Percentiles rank a stretch among this genome's conserved stretches.
phyloP scores from a whole-genome alignment of 306 rosid genomes.

The Citrullus colocynthis region DNA sequence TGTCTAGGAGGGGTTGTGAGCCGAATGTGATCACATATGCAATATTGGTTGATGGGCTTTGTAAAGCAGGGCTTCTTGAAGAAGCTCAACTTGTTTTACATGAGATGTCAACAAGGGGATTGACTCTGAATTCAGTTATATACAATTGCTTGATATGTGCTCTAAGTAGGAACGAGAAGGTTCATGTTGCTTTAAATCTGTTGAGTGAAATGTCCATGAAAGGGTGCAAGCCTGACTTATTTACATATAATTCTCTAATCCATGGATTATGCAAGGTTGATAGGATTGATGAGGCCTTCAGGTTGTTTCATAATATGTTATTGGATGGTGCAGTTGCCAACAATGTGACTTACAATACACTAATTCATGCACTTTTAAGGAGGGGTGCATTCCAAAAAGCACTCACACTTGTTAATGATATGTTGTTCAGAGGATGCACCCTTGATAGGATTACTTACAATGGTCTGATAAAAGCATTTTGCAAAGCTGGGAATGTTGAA shows the following conservation, averaged over 20 bases:
- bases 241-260: constrained; percentile 68
- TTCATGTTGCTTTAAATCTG: constrained; percentile 47
- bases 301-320: constrained; percentile 59
- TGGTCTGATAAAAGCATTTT: constrained; percentile 66
- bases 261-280: constrained; percentile 54
- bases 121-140: constrained; percentile 54
- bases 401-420: constrained; percentile 63
- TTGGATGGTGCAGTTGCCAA: constrained; percentile 76
- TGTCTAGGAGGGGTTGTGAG: constrained; percentile 43
- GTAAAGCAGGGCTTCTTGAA: constrained; percentile 53
- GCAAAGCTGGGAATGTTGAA: constrained; percentile 62
- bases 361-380: constrained; percentile 54
- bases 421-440: constrained; percentile 68
- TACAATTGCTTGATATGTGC: constrained; percentile 67
- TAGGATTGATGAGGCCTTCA: constrained; percentile 55
- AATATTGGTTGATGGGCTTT: constrained; percentile 51
- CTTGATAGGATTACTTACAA: constrained; percentile 69
- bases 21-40: constrained; percentile 83
- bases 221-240: constrained; percentile 77
- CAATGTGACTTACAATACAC: constrained; percentile 74
- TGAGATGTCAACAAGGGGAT: constrained; percentile 57
- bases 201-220: constrained; percentile 45
- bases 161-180: constrained; percentile 45
- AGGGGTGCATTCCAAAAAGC: constrained; percentile 51
- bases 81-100: constrained; percentile 49